These are phyloP conservation scores for Lichtheimia ramosa DNA, from an alignment of 371 early-diverging fungal species.

Conservation along the genomic window DNA sequence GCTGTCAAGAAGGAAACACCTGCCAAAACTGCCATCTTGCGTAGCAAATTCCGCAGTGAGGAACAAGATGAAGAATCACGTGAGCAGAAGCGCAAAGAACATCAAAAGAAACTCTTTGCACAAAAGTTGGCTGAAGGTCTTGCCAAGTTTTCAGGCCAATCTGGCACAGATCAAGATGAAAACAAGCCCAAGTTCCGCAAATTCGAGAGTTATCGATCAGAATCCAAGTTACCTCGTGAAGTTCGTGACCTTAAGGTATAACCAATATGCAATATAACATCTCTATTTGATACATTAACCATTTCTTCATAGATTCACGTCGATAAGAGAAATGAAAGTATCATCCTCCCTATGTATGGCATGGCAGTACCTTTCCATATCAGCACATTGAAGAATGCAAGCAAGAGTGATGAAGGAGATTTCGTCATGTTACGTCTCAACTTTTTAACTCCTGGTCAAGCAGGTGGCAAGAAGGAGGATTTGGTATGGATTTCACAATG, in stretches of 20 bases:
- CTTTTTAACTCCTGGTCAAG: slow-evolving; percentile 94
- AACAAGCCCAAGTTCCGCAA: slow-evolving; percentile 75
- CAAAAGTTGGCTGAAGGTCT: slow-evolving; percentile 79
- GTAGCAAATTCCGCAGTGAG: slow-evolving; percentile 87
- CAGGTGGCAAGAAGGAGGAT: slow-evolving; percentile 87
- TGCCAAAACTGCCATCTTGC: slow-evolving; percentile 76
- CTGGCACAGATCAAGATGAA: slow-evolving; percentile 62
- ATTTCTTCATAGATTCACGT: slow-evolving; percentile 71
- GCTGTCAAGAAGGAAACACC: slow-evolving; percentile 26
- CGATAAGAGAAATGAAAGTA: slow-evolving; percentile 85
- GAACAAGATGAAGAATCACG: slow-evolving; percentile 78
- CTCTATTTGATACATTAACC: too few relatives aligned
- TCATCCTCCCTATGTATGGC: slow-evolving; percentile 97
- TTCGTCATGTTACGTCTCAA: slow-evolving; percentile 95
- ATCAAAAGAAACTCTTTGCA: slow-evolving; percentile 85
- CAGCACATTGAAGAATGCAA: slow-evolving; percentile 93
- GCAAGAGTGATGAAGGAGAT: slow-evolving; percentile 96
- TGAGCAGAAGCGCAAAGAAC: slow-evolving; percentile 79
- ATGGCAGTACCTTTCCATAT: slow-evolving; percentile 99
- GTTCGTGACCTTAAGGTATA: slow-evolving; percentile 57
- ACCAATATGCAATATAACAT: too few relatives aligned
- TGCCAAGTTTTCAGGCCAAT: slow-evolving; percentile 70
- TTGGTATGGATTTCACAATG: slow-evolving; percentile 44
- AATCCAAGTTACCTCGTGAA: slow-evolving; percentile 80
- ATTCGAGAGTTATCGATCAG: slow-evolving; percentile 95